Base-by-base conservation (phyloP, 371 early-diverging fungal genomes). In the Chytridium lagenaria region DNA sequence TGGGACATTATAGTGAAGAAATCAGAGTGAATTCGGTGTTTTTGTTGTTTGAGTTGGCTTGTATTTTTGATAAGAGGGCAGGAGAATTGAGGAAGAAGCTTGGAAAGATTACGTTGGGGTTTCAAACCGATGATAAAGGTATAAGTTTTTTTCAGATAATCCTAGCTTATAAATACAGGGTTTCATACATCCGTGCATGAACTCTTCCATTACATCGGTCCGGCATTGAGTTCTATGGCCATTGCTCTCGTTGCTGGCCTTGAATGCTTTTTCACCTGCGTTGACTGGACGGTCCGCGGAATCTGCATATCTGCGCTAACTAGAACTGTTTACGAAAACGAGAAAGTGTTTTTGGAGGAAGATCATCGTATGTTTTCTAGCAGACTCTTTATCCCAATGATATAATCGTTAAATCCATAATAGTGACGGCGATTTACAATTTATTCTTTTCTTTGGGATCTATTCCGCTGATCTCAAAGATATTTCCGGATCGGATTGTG, bases 231-330 rank as follows among this genome's bases (percentile, higher is more conserved):
- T 26, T 50, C 37, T 33, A 81, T 87, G 81, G 80, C 79, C 2
- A 75, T 85, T 23, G 77, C 85, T 2, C 44, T 87, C 15, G 83
- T 84, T 16, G 78, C 87, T 19, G 85, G 84, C 7, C 74, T 87
- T 22, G 87, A 87, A 74, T 77, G 80, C 66, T 84, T 85, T 68
- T 80, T 82, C 69, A 77, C 77, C 1, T 79, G 78, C 51, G 66
- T 73, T 44, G 84, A 85, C 59, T 79, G 83, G 78, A 72, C 65
- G 10, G 76, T 83, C 1, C 72, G 87, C 23, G 82, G 82, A 15
- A 81, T 82, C 44, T 84, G 84, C 73, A 84, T 80, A 23, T 71
- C 85, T 3, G 87, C 87, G 3, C 71, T 87, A 19, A 75, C 84
- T 15, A 57, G 81, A 10, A 40, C 85, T 1, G 78, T 87, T 1